Evolutionary conservation across 169 alveolate genomes (phyloP).

Genomic region (Cryptosporidium meleagridis): DNA sequence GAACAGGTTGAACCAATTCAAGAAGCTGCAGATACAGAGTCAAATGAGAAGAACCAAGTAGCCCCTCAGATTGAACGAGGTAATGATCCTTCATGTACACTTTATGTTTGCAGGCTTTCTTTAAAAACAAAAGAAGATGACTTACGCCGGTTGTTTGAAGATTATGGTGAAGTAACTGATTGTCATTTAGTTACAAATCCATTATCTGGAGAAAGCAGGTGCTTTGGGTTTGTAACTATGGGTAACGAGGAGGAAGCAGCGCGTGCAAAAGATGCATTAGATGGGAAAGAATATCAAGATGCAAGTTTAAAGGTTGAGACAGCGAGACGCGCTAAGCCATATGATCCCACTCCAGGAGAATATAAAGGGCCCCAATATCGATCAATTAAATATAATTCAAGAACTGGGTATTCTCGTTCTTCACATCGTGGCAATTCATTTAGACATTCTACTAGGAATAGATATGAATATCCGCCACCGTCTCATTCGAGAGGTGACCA

Average conservation of each 20-base stretch:
- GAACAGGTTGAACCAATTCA: slow-evolving; percentile 11
- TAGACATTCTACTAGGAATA: slow-evolving; percentile 36
- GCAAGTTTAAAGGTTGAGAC: slow-evolving; percentile 68
- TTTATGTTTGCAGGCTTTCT: slow-evolving; percentile 70
- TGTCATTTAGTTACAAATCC: slow-evolving; percentile 69
- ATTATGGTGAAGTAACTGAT: slow-evolving; percentile 71
- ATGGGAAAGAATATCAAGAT: slow-evolving; percentile 74
- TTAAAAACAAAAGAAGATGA: slow-evolving; percentile 62
- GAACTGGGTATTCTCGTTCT: slow-evolving; percentile 23
- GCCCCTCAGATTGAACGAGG: slow-evolving; percentile 29
- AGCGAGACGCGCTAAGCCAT: slow-evolving; percentile 74
- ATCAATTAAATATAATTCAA: slow-evolving; percentile 61
- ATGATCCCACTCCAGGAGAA: slow-evolving; percentile 74
- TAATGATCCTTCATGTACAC: slow-evolving; percentile 69
- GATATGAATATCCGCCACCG: slow-evolving; percentile 64
- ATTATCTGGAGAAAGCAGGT: slow-evolving; percentile 58
- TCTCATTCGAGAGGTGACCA: slow-evolving; percentile 64
- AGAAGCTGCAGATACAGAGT: slow-evolving; percentile 22
- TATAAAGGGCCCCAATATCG: slow-evolving; percentile 74
- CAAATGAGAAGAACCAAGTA: slow-evolving; percentile 20
- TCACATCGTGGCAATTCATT: slow-evolving; percentile 59
- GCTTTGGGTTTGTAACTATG: slow-evolving; percentile 73
- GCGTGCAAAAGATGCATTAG: slow-evolving; percentile 69
- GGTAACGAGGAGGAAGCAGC: slow-evolving; percentile 69
- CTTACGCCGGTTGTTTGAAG: slow-evolving; percentile 50